Percentiles rank a stretch among this genome's conserved stretches.
Conservation (phyloP, 2,329 filamentous ascomycete genomes). For the Fusarium nanum region DNA sequence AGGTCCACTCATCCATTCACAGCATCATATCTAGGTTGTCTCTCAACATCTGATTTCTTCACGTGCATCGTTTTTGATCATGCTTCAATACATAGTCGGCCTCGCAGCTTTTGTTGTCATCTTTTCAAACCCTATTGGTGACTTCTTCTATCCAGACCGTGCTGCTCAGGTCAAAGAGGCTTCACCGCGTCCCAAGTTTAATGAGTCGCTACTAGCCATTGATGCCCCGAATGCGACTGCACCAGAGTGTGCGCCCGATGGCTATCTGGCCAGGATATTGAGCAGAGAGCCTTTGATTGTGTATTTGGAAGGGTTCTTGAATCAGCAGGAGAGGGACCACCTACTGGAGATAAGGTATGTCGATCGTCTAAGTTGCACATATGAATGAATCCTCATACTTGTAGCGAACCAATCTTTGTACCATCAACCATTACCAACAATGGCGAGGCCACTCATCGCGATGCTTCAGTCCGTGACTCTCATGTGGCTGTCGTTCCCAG, state of each 20-base stretch:
- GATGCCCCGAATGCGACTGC: conserved; percentile 54
- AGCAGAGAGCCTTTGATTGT: conserved; percentile 64
- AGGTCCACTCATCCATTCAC: conserved; percentile 24
- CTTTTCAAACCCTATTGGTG: conserved; percentile 57
- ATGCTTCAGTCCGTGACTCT: conserved; percentile 62
- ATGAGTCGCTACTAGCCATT: conserved; percentile 63
- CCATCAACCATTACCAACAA: conserved; percentile 64
- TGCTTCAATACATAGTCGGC: conserved; percentile 60
- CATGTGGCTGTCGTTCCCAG: conserved; percentile 64
- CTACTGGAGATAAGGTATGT: conserved; percentile 63
- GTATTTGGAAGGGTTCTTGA: conserved; percentile 65
- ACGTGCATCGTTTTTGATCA: conserved; percentile 34
- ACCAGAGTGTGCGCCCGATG: conserved; percentile 54
- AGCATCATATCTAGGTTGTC: conserved; percentile 3
- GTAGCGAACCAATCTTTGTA: conserved; percentile 60
- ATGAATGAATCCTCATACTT: neutral
- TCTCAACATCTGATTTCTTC: neutral
- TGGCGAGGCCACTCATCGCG: conserved; percentile 55
- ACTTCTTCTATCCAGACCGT: conserved; percentile 51
- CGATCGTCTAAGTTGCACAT: neutral
- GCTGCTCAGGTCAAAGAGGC: conserved; percentile 24
- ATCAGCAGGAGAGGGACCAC: conserved; percentile 57
- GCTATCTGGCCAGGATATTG: conserved; percentile 61
- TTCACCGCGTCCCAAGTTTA: conserved; percentile 59
- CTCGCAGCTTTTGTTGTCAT: conserved; percentile 57